Evolutionary conservation across 2,329 filamentous ascomycete species (phyloP), one percentile per base, ranked within the genome.

Genomic region (Metarhizium album): DNA sequence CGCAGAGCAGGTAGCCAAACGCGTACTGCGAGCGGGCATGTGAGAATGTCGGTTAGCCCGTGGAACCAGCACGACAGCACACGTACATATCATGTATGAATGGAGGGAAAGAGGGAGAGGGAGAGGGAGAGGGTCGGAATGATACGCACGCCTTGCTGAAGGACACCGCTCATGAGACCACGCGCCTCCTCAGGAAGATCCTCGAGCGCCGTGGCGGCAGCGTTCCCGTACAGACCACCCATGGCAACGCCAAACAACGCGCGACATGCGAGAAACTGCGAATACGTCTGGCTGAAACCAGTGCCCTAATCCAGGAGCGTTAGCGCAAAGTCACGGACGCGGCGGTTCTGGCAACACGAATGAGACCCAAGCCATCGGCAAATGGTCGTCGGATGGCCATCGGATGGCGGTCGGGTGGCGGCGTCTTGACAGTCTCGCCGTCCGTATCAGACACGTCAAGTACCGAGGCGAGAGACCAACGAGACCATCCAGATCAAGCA

Each of bases 221-320:
- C 86, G 59, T 89, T 89, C 51, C 87, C 87, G 65, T 90, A 83
- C 2, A 90, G 58, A 57, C 87, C 87, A 38, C 87, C 87, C 87
- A 91, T 91, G 58, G 87, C 86, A 42, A 91, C 67, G 45, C 87
- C 87, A 60, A 90, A 91, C 3, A 91, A 70, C 42, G 83, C 81
- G 40, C 87, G 76, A 11, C 87, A 86, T 11, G 82, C 86, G 22
- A 93, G 71, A 61, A 91, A 91, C 57, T 87, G 79, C 46, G 72
- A 60, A 59, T 87, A 88, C 0, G 82, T 89, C 0, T 73, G 64
- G 55, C 78, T 78, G 62, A 87, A 89, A 52, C 84, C 85, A 37
- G 86, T 88, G 16, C 72, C 74, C 73, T 78, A 31, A 13, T 4
- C 13, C 13, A 35, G 11, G 9, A 4, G 11, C 14, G 33, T 35